Base-by-base conservation (phyloP, 2,329 filamentous ascomycete genomes). In the Penicillium glabrum region DNA sequence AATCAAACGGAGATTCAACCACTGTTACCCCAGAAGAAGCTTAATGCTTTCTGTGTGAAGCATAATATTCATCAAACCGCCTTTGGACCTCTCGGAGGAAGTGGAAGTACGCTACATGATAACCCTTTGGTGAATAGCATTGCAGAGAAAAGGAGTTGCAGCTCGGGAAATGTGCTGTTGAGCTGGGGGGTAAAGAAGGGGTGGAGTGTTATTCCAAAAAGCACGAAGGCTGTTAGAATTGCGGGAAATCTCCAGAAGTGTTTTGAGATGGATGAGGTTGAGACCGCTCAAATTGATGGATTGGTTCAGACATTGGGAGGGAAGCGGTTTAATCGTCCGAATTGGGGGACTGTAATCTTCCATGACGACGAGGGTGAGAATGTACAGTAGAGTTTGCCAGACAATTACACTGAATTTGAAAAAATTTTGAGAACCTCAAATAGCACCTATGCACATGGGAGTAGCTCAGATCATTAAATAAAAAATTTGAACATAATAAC, bases 1-100 rank as follows among this genome's bases (percentile, higher is more conserved):
- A 72, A 74, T 53, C 69, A 75, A 54, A 68, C 75, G 21, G 74
- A 76, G 59, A 64, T 72, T 1, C 74, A 77, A 43, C 72, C 74
- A 7, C 72, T 72, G 53, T 64, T 74, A 9, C 73, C 72, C 11
- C 74, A 76, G 54, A 67, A 69, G 47, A 66, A 70, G 26, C 67
- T 76, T 35, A 66, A 70, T 37, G 59, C 71, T 21, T 73, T 67
- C 59, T 76, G 75, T 53, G 33, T 61, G 16, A 52, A 66, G 21
- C 63, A 68, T 24, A 68, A 67, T 7, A 72, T 77, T 54, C 66
- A 71, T 21, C 66, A 73, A 13, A 69, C 72, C n/a, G 73, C 74
- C 5, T 76, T 70, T 61, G 72, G 61, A 33, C 72, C 54, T 4
- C 31, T 63, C 3, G 61, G 61, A 3, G 60, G 60, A 23, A 61